Base-by-base conservation (phyloP, 768 basidiomycete species). In the Mycena sanguinolenta region DNA sequence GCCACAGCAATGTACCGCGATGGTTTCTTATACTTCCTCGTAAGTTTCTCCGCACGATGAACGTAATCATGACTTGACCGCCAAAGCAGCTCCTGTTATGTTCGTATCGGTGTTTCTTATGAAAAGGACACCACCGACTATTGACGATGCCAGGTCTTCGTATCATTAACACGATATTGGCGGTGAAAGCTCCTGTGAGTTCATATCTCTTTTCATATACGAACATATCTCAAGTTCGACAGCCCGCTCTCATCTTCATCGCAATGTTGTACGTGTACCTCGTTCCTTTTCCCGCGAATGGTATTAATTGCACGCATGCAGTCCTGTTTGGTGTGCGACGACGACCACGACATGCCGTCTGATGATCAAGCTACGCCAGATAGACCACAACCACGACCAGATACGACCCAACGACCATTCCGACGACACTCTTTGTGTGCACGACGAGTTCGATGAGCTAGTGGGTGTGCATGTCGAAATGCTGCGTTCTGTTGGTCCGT, bases 251-350 rank as follows among this genome's bases (percentile, higher is more conserved):
- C 53, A 49, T 63, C 52, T 73, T 73, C 32, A 30, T 73, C n/a
- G 65, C 72, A 21, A 70, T 73, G 72, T 62, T 73, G 72, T 73
- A 64, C 28, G 72, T 73, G 10, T 21, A n/a, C 42, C n/a, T 16
- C 46, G 5, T 39, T 44, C 30, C 32, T 53, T 21, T 52, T n/a
- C n/a, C 25, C 6, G 10, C 10, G 25, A 9, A 44, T 34, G 10
- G 49, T 38, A 52, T 59, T 65, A 61, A 63, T 38, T 6, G n/a
- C 9, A 9, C 42, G 23, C 9, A 9, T 34, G 23, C 58, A 70
- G 69, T 30, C 72, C 72, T 30, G 58, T 73, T 14, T 67, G 61
- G 60, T 73, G 72, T 67, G 64, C 65, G 27, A 70, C 69, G 46
- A 65, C 69, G 21, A 70, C 69, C 2, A 70, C 69, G 44, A 70